Evolutionary conservation across 768 basidiomycete genomes (phyloP), one percentile per base, ranked within the genome.

Genomic region (Serpula lacrymans): DNA sequence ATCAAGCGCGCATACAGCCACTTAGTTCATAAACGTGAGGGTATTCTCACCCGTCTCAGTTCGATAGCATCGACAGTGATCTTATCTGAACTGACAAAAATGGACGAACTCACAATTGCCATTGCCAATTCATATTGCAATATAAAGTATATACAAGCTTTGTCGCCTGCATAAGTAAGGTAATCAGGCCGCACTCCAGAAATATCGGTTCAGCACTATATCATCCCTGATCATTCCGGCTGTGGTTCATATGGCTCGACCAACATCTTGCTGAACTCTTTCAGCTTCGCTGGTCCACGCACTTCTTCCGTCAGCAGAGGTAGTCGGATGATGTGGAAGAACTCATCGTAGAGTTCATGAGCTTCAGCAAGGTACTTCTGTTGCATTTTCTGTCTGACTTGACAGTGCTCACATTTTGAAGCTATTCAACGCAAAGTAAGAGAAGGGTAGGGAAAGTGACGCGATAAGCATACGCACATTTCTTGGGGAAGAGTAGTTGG

Each of bases 251-350:
- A 93, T 3, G 91, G 88, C 52, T 80, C 74, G 31, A 93, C 80
- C 14, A 95, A 76, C 88, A 94, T 90, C 67, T 83, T 79, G 64
- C 89, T 92, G 58, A 97, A 97, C 58, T 89, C 84, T 55, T 84
- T 82, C 44, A 99, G 77, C 68, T 89, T 94, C 63, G 92, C 86
- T 0, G 91, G 89, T 4, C 96, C 96, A 53, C 96, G 78, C 4
- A 98, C 95, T 65, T 98, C 96, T 60, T 98, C 94, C 4, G 93
- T 96, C 39, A 98, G 78, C 25, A 99, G 68, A 2, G 96, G 96
- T 34, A 99, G 77, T 59, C 86, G 81, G 12, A 97, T 67, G 52
- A 99, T 96, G 63, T 99, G 93, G 82, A 98, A 99, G 62, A 95
- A 96, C 53, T 96, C 92, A 63, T 91, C 90, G 59, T 96, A 96